These are phyloP conservation scores for Fraxinus ornus DNA, from an alignment of 305 asterid genomes.

Conservation along the genomic window DNA sequence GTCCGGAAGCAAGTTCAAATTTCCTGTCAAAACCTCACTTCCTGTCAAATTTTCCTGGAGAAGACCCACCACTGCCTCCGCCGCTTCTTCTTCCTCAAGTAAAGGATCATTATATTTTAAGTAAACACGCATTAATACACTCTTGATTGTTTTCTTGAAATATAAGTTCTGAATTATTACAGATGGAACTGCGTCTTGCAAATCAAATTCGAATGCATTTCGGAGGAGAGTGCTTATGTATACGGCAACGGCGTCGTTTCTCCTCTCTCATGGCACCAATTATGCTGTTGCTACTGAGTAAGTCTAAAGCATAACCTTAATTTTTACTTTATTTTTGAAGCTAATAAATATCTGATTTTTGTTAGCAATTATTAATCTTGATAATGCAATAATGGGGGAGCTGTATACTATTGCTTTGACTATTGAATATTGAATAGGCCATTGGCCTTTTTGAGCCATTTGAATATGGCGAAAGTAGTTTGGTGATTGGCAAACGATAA, in stretches of 20 bases:
- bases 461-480: not conserved
- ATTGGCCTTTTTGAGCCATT: not conserved
- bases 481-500: not conserved
- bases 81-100: slow-evolving; percentile 23
- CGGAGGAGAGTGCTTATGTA: slow-evolving; percentile 62
- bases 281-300: slow-evolving; percentile 46
- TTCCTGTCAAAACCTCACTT: slow-evolving; percentile 24
- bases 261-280: slow-evolving; percentile 35
- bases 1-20: slow-evolving; percentile 22
- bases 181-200: slow-evolving; percentile 21
- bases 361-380: not conserved
- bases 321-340: not conserved
- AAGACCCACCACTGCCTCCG: slow-evolving; percentile 21
- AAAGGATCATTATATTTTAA: not conserved
- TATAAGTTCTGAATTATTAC: not conserved
- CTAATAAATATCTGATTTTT: not conserved
- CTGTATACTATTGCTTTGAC: not conserved
- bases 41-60: slow-evolving; percentile 27
- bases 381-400: not conserved
- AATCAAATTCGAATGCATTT: slow-evolving; percentile 12
- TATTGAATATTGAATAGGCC: not conserved
- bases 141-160: not conserved
- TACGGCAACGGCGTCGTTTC: slow-evolving; percentile 49
- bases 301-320: slow-evolving; percentile 24
- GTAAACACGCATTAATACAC: not conserved